Conservation (phyloP, 176 grass and related monocot species). For the Neostapfia colusana region DNA sequence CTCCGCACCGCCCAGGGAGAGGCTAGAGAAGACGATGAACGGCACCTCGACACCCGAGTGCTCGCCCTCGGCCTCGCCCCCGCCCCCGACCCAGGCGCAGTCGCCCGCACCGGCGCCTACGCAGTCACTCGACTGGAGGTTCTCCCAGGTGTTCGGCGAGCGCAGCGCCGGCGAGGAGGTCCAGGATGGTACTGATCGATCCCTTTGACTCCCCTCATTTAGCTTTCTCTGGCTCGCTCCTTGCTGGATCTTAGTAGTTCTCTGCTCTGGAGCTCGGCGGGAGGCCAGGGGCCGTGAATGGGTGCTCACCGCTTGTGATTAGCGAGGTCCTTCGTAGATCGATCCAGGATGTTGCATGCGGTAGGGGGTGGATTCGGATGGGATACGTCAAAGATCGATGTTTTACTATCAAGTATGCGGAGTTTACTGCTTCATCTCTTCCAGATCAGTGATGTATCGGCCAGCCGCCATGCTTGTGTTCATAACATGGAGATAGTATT, state of each 20-base stretch:
- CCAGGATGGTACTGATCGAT: slow-evolving; percentile 77
- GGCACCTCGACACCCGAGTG: slow-evolving; percentile 33
- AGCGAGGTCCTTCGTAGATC: slow-evolving; percentile 38
- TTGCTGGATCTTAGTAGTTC: slow-evolving; percentile 49
- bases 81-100: slow-evolving; percentile 1
- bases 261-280: slow-evolving; percentile 23
- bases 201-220: slow-evolving; percentile 21
- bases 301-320: not conserved
- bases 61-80: slow-evolving; percentile 44
- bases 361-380: slow-evolving; percentile 1
- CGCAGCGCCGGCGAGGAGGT: slow-evolving; percentile 77
- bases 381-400: slow-evolving; percentile 23
- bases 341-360: not conserved
- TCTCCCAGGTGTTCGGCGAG: slow-evolving; percentile 91
- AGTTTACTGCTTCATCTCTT: slow-evolving; percentile 14
- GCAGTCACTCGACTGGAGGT: slow-evolving; percentile 64
- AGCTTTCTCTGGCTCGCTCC: slow-evolving; percentile 6
- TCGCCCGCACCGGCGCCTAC: not conserved
- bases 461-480: not conserved
- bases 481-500: slow-evolving; percentile 10
- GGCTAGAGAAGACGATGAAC: slow-evolving; percentile 34
- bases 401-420: slow-evolving; percentile 18
- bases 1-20: slow-evolving; percentile 21
- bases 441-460: slow-evolving; percentile 28
- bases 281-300: slow-evolving; percentile 21